Evolutionary conservation across 345 rosid genomes (phyloP).

Genomic region (Reutealis trisperma): DNA sequence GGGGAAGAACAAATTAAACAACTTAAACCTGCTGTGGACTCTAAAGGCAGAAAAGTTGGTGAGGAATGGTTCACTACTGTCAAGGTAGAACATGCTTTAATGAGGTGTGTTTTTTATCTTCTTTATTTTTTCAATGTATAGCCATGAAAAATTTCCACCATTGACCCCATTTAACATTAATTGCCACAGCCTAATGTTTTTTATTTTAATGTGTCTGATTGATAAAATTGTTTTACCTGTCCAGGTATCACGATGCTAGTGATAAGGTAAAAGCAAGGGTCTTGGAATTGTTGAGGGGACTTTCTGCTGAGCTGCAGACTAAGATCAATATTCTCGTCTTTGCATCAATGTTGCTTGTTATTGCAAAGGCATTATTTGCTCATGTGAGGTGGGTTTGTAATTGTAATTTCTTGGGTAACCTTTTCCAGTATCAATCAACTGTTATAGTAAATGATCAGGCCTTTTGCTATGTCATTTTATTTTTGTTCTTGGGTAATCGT

Average conservation of each 20-base stretch:
- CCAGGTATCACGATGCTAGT: constrained; percentile 85
- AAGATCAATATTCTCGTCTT: constrained; percentile 80
- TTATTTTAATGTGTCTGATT: background rate
- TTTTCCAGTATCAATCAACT: background rate
- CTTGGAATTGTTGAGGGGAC: constrained; percentile 76
- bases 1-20: constrained; percentile 96
- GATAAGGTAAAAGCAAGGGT: constrained; percentile 71
- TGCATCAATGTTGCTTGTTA: constrained; percentile 89
- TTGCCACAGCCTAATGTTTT: background rate
- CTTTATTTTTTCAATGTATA: background rate
- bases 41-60: constrained; percentile 92
- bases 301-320: constrained; percentile 77
- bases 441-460: background rate
- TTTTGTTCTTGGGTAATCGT: too few species aligned
- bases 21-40: constrained; percentile 81
- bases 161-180: background rate
- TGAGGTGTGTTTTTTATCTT: constrained; percentile 45
- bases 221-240: background rate
- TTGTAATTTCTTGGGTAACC: background rate
- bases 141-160: background rate
- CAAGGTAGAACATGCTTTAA: constrained; percentile 81
- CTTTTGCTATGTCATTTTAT: background rate
- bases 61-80: constrained; percentile 94
- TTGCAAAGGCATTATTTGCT: constrained; percentile 82
- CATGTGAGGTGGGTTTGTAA: constrained; percentile 70